A percentile compares a stretch with the other conserved stretches of the same genome.
phyloP scores from a whole-genome alignment of 345 rosid genomes.

The Lepidium sativum region DNA sequence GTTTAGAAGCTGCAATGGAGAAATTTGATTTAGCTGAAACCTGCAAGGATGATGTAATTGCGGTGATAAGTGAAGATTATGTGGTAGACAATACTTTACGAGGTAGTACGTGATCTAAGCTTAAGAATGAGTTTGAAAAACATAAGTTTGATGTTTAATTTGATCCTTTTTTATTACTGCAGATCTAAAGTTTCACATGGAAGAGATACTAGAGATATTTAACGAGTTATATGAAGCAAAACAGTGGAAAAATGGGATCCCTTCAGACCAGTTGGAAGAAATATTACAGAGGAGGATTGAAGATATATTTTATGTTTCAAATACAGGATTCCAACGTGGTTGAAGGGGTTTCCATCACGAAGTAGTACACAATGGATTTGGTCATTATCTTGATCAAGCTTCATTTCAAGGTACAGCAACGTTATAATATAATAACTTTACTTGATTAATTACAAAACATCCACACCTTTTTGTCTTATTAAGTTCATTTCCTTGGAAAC shows the following conservation, averaged over 20 bases:
- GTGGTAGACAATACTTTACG: slow-evolving; percentile 44
- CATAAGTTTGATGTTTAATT: neutral
- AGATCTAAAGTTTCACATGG: slow-evolving; percentile 58
- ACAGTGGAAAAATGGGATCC: slow-evolving; percentile 44
- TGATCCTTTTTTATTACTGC: slow-evolving; percentile 15
- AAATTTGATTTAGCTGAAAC: slow-evolving; percentile 74
- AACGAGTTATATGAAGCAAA: slow-evolving; percentile 74
- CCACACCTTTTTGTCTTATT: too few species aligned
- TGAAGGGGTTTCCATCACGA: slow-evolving; percentile 4
- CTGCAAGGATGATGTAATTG: slow-evolving; percentile 46
- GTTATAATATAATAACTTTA: neutral
- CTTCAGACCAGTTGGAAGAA: slow-evolving; percentile 64
- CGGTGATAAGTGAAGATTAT: slow-evolving; percentile 53
- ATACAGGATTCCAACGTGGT: slow-evolving; percentile 24
- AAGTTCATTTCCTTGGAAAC: neutral
- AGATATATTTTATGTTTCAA: slow-evolving; percentile 42
- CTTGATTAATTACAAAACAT: too few species aligned
- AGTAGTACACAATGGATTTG: slow-evolving; percentile 2
- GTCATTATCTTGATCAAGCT: slow-evolving; percentile 16
- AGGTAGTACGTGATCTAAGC: slow-evolving; percentile 38
- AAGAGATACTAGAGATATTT: slow-evolving; percentile 72
- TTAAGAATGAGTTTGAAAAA: neutral
- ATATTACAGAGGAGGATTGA: slow-evolving; percentile 52
- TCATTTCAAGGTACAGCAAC: slow-evolving; percentile 18
- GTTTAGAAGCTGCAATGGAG: slow-evolving; percentile 67